Evolutionary conservation across 2,329 filamentous ascomycete species (phyloP), one percentile per base, ranked within the genome.

Genomic region (Xylaria sp.): DNA sequence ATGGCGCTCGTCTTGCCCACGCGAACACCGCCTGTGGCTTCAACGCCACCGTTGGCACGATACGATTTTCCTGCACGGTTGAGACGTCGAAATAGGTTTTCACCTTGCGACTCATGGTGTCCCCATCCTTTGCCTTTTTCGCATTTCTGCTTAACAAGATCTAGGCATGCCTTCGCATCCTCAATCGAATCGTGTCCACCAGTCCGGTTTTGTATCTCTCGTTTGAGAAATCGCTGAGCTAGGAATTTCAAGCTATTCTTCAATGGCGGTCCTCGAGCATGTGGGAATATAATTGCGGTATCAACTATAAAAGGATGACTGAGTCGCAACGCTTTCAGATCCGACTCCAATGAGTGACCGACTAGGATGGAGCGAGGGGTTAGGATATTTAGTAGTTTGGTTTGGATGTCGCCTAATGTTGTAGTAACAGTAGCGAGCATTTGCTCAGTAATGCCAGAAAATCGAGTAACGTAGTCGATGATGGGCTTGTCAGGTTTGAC

Each of bases 251-350:
- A 85, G 2, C 92, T 93, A 45, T 93, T 94, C 77, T 97, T 98
- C 69, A 97, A 86, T 0, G 95, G 95, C 0, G 93, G 90, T 0
- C 96, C 96, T 39, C 93, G 90, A 10, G 93, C 92, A 77, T 99
- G 96, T 1, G 95, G 94, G 77, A 92, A 99, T 59, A 97, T 85
- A 39, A 98, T 86, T 13, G 93, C 89, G 0, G 96, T 98, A 79
- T 99, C 96, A 76, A 97, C 88, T 72, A 99, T 90, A 81, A 94
- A 97, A 0, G 96, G 96, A 77, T 98, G 96, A 0, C 93, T 91
- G 67, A 97, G 85, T 75, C 90, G 92, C 31, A 99, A 83, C 1
- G 94, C 95, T 68, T 89, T 92, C 36, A 97, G 86, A 76, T 96
- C 92, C 1, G 92, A 92, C 73, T 95, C 91, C 50, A 96, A 84